Evolutionary conservation across 371 early-diverging fungal species (phyloP), one percentile per base, ranked within the genome.

Genomic region (Rhizopus arrhizus): DNA sequence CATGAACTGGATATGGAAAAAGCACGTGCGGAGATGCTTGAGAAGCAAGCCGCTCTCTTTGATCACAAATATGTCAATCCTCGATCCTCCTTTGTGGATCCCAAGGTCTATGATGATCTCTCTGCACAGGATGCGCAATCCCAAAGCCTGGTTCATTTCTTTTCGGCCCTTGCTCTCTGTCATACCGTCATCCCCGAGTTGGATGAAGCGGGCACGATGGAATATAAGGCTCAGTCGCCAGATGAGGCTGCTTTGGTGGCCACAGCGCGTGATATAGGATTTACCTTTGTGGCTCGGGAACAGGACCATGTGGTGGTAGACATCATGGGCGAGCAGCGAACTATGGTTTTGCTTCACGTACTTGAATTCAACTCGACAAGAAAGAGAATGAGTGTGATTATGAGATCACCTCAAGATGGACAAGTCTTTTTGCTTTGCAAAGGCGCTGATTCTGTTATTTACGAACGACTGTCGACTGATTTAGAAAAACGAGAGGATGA

Each of bases 361-460:
- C 72, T 94, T 2, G 95, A 94, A 69, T 94, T 94, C 68, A 91
- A 90, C 57, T 91, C 91, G 40, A 88, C 85, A n/a, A 76, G 94
- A 41, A 94, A 94, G 69, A 85, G 94, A 47, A 94, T 94, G 94
- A 89, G 91, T 22, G 85, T 93, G 5, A 85, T 94, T 40, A 72
- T 90, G 64, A 67, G 88, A 32, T 81, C 85, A 3, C 84, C 84
- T 2, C 85, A 86, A 48, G 86, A 89, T 28, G 89, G 88, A 0
- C 70, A 84, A 9, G 86, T 97, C 29, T 81, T 92, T 11, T 75
- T 98, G 29, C 74, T 94, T 34, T 89, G 89, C 64, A 99, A 99
- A 76, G 99, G 99, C 9, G 97, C 98, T 10, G 99, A 99, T 68
- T 88, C 88, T 15, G 90, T 94, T 0, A 90, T 95, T 28, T 93